Percentiles rank a stretch among this genome's conserved stretches.
These are phyloP conservation scores for Biscogniauxia mediterranea DNA, from an alignment of 2,329 filamentous ascomycete species.

Conservation along the genomic window DNA sequence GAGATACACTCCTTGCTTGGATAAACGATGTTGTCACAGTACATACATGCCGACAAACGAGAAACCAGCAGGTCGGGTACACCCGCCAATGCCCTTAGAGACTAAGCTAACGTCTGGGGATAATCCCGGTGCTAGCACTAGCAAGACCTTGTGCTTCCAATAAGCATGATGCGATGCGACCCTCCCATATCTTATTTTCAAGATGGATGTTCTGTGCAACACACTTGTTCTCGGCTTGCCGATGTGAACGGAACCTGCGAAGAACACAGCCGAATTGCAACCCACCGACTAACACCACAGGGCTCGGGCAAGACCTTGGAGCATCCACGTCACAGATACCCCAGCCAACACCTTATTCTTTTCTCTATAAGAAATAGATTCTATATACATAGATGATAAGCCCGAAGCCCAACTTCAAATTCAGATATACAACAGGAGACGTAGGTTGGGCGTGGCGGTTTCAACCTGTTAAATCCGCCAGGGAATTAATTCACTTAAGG, in stretches of 20 bases:
- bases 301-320: background rate
- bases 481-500: background rate
- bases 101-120: background rate
- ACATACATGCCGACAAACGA: slow-evolving; percentile 1
- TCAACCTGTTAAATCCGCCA: background rate
- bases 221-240: slow-evolving; percentile 1
- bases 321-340: background rate
- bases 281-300: background rate
- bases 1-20: background rate
- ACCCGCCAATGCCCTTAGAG: slow-evolving; percentile 2
- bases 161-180: background rate
- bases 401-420: background rate
- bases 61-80: background rate
- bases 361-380: background rate
- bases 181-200: background rate
- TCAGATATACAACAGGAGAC: background rate
- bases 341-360: background rate
- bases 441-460: background rate
- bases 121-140: background rate
- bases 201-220: background rate
- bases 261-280: background rate
- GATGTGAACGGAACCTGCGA: background rate
- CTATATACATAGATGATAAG: background rate
- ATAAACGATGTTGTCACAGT: background rate
- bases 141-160: slow-evolving; percentile 1